Conservation (phyloP, 106 monocot species). For the Allium cepa region DNA sequence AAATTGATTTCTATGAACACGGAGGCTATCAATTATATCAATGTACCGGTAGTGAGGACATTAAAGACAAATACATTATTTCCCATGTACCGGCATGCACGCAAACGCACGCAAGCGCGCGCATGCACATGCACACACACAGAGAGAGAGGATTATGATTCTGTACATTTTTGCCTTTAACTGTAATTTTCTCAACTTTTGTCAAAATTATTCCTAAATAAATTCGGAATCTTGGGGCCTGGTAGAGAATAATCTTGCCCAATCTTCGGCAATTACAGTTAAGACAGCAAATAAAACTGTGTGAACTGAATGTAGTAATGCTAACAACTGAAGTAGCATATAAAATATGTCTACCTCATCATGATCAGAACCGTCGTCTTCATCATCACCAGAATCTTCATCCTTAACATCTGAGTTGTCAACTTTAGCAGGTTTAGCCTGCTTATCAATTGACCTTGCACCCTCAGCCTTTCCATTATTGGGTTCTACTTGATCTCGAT, state of each 20-base stretch:
- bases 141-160: too few relatives aligned
- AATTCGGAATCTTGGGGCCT: not conserved
- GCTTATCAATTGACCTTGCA: constrained; percentile 1
- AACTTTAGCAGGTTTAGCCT: constrained; percentile 7
- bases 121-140: not conserved
- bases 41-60: not conserved
- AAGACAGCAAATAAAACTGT: not conserved
- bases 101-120: not conserved
- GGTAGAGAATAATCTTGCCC: not conserved
- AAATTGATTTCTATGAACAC: too few relatives aligned
- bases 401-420: constrained; percentile 13
- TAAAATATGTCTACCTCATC: constrained; percentile 5
- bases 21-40: too few relatives aligned
- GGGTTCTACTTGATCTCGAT: constrained; percentile 1
- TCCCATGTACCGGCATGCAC: not conserved
- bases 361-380: not conserved
- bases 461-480: not conserved
- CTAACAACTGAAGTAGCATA: not conserved
- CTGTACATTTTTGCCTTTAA: not conserved
- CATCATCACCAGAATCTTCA: constrained; percentile 5
- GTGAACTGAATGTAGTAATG: not conserved
- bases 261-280: not conserved
- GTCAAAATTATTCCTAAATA: not conserved
- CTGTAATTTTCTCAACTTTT: not conserved
- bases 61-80: not conserved